Evolutionary conservation across 305 asterid genomes (phyloP).

Genomic region (Solanum hybrid): DNA sequence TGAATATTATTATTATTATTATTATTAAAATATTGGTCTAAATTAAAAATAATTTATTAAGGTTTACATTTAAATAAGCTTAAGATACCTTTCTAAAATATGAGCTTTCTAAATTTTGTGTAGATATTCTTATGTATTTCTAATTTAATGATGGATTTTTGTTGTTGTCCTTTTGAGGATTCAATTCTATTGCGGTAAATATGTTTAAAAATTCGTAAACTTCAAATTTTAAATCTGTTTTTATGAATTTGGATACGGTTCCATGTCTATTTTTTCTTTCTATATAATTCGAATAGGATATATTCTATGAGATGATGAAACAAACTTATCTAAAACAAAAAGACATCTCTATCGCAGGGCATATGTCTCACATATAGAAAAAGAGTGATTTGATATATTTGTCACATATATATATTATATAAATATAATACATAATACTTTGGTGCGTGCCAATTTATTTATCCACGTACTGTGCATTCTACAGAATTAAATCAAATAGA

Average conservation of each 20-base stretch:
- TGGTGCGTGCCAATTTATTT: background rate
- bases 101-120: background rate
- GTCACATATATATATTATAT: background rate
- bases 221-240: background rate
- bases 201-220: too few species aligned
- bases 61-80: background rate
- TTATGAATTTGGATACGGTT: background rate
- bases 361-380: background rate
- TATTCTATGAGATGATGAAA: background rate
- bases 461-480: background rate
- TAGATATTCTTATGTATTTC: background rate
- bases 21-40: background rate
- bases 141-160: background rate
- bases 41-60: background rate
- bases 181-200: rapidly evolving
- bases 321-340: background rate
- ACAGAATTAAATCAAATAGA: background rate
- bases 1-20: background rate
- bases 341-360: background rate
- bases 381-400: conserved; percentile 2
- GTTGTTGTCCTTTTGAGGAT: background rate
- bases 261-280: background rate
- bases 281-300: background rate
- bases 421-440: background rate
- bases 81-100: background rate